Percentiles rank a stretch among this genome's conserved stretches.
These are phyloP conservation scores for Schizonepeta tenuifolia DNA, from an alignment of 257 asterid species.

Conservation along the genomic window DNA sequence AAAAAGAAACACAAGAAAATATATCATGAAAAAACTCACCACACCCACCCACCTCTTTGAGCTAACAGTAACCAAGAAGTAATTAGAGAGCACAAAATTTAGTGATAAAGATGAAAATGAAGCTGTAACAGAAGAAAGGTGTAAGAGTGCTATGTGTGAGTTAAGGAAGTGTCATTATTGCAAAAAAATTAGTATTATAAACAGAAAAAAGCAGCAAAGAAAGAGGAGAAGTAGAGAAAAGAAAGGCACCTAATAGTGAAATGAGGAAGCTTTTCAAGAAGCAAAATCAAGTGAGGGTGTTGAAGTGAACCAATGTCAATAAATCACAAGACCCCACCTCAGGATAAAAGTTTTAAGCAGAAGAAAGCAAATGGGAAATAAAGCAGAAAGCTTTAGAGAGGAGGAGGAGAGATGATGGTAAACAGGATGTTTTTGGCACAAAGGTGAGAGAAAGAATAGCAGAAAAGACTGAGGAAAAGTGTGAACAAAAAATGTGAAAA, in stretches of 20 bases:
- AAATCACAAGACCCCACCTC: constrained; percentile 48
- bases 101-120: constrained; percentile 29
- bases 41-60: constrained; percentile 35
- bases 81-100: constrained; percentile 19
- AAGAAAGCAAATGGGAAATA: constrained; percentile 15
- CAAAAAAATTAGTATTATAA: constrained; percentile 29
- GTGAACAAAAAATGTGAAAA: constrained; percentile 28
- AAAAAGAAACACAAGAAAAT: constrained; percentile 25
- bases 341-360: constrained; percentile 29
- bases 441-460: constrained; percentile 28
- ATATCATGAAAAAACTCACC: constrained; percentile 21
- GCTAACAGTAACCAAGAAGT: constrained; percentile 29
- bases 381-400: constrained; percentile 28
- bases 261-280: constrained; percentile 38
- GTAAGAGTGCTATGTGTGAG: constrained; percentile 30
- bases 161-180: constrained; percentile 39
- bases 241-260: constrained; percentile 45
- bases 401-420: constrained; percentile 4
- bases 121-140: constrained; percentile 40
- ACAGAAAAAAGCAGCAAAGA: constrained; percentile 2
- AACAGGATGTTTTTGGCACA: constrained; percentile 31
- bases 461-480: constrained; percentile 27
- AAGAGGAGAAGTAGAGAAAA: background rate
- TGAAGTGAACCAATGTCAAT: constrained; percentile 42
- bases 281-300: constrained; percentile 38